Percentiles rank a stretch among this genome's conserved stretches.
Evolutionary conservation across 371 early-diverging fungal species (phyloP).

Genomic region (Mortierella sp.): DNA sequence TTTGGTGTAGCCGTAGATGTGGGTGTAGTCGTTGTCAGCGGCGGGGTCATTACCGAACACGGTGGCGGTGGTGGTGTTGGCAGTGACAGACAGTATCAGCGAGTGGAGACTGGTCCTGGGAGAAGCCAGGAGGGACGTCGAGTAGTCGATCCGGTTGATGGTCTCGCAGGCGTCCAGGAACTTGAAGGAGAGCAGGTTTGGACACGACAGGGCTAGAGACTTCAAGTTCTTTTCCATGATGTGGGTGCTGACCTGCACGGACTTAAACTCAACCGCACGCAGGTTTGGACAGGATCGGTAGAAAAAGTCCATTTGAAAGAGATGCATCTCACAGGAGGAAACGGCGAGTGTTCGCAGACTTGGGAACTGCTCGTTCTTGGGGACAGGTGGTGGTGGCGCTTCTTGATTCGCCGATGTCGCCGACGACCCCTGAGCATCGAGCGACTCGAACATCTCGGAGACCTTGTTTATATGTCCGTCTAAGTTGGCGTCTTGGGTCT

Average conservation of each 20-base stretch:
- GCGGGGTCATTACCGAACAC: background rate
- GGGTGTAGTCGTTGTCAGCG: background rate
- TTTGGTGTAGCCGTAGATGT: background rate
- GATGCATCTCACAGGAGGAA: background rate
- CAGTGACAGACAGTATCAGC: background rate
- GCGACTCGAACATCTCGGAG: background rate
- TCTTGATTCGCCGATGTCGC: slow-evolving; percentile 8
- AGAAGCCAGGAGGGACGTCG: background rate
- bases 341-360: background rate
- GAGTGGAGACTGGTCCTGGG: background rate
- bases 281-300: background rate
- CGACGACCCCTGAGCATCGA: background rate
- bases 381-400: slow-evolving; percentile 15
- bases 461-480: background rate
- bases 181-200: background rate
- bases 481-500: background rate
- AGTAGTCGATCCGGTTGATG: background rate
- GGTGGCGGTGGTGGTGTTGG: background rate
- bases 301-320: background rate
- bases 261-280: background rate
- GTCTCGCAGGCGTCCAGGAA: background rate
- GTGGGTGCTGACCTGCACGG: background rate
- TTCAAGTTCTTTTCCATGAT: background rate
- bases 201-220: background rate
- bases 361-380: background rate